Evolutionary conservation across 1,284 basidiomycete genomes (phyloP).

Genomic region (Boletus semigastroideus): DNA sequence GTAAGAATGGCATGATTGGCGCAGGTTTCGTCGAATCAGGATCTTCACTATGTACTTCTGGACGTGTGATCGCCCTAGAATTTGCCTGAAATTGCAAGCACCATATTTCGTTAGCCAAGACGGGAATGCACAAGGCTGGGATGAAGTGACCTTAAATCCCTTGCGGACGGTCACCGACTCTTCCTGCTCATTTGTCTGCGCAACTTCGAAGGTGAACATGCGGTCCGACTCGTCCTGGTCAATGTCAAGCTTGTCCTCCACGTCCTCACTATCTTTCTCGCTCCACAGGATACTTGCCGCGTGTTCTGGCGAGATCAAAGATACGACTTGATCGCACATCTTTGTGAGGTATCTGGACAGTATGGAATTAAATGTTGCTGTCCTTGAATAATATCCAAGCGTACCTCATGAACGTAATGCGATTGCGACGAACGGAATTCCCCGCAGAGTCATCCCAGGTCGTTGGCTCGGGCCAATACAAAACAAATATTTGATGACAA

Average conservation of each 20-base stretch:
- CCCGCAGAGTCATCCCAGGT: slow-evolving; percentile 56
- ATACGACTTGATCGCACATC: slow-evolving; percentile 51
- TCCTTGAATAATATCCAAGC: not conserved
- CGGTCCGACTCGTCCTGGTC: slow-evolving; percentile 44
- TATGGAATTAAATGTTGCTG: not conserved
- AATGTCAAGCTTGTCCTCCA: slow-evolving; percentile 25
- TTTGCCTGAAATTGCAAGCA: slow-evolving; percentile 8
- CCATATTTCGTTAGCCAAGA: not conserved
- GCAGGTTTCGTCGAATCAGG: slow-evolving; percentile 11
- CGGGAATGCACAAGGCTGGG: not conserved
- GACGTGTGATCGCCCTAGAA: slow-evolving; percentile 14
- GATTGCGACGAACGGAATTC: slow-evolving; percentile 47
- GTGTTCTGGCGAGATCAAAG: slow-evolving; percentile 47
- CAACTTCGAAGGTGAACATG: slow-evolving; percentile 54
- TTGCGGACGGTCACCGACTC: slow-evolving; percentile 43
- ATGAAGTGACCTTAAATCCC: slow-evolving; percentile 42
- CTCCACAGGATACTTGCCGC: slow-evolving; percentile 44
- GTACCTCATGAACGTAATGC: slow-evolving; percentile 62
- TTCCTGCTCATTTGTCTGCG: slow-evolving; percentile 57
- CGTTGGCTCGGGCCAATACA: too few species aligned
- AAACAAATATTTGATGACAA: slow-evolving; percentile 40
- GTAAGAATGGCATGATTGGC: slow-evolving; percentile 24
- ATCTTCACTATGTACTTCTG: slow-evolving; percentile 8
- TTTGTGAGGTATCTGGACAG: slow-evolving; percentile 52
- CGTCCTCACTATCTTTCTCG: slow-evolving; percentile 34